Conservation (phyloP, 1,139 yeast genomes). For the Pichia sp. region DNA sequence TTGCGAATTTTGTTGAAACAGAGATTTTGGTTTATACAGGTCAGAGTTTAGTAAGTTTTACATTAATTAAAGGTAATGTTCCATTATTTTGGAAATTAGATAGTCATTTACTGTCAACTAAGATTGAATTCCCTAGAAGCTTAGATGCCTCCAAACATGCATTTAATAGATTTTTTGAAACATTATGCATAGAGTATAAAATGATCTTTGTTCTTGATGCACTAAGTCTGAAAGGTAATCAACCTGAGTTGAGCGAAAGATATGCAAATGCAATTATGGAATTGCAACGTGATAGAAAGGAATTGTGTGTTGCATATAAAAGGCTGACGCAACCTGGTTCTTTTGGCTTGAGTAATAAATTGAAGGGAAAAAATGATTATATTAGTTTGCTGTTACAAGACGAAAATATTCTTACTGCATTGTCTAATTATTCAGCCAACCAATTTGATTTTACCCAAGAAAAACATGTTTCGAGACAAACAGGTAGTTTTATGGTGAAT, state of each 20-base stretch:
- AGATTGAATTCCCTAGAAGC: constrained; percentile 49
- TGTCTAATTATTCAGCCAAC: constrained; percentile 57
- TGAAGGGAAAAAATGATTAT: constrained; percentile 11
- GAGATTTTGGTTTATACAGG: constrained; percentile 56
- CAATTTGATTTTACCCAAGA: constrained; percentile 47
- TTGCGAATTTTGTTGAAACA: constrained; percentile 60
- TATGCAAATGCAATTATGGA: constrained; percentile 29
- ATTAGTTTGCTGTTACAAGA: constrained; percentile 11
- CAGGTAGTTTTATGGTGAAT: constrained; percentile 61
- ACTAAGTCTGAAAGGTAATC: constrained; percentile 32
- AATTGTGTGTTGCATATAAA: constrained; percentile 13
- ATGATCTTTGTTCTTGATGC: constrained; percentile 57
- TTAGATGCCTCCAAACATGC: constrained; percentile 62
- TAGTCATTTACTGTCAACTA: constrained; percentile 45
- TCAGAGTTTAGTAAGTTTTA: constrained; percentile 48
- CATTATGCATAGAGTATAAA: constrained; percentile 51
- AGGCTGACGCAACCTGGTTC: constrained; percentile 32
- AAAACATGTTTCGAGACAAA: constrained; percentile 55
- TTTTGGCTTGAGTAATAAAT: constrained; percentile 3
- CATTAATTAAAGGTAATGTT: constrained; percentile 59
- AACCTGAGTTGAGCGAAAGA: constrained; percentile 35
- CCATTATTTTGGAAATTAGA: constrained; percentile 61
- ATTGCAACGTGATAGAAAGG: constrained; percentile 11
- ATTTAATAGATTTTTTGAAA: constrained; percentile 57
- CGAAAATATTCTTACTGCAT: constrained; percentile 23